phyloP scores from a whole-genome alignment of 257 asterid genomes.

The Solanum lycopersicoides region DNA sequence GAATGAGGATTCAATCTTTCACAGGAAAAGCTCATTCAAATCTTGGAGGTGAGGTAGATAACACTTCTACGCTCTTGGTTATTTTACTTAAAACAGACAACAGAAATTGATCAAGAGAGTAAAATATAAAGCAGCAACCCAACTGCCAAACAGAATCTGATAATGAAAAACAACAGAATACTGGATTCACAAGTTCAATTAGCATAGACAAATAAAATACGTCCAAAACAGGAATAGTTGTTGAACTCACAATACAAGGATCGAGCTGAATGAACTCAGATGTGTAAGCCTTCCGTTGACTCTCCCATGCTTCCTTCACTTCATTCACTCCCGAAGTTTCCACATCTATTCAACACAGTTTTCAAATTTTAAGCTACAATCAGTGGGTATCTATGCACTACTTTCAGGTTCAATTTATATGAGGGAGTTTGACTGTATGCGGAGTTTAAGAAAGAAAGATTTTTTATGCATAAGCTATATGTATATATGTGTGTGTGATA shows the following conservation, averaged over 20 bases:
- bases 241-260: slow-evolving; percentile 71
- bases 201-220: background rate
- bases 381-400: background rate
- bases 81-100: background rate
- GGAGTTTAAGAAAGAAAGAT: background rate
- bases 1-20: background rate
- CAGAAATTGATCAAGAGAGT: background rate
- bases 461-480: background rate
- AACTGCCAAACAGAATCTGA: background rate
- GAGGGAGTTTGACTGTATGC: background rate
- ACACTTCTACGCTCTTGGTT: background rate
- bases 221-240: background rate
- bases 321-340: slow-evolving; percentile 63
- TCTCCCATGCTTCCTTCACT: slow-evolving; percentile 88
- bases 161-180: background rate
- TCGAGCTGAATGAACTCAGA: slow-evolving; percentile 79
- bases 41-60: background rate
- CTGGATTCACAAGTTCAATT: background rate
- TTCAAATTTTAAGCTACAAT: background rate
- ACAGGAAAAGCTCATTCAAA: background rate
- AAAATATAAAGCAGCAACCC: background rate
- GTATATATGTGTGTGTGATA: background rate
- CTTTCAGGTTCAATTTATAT: background rate
- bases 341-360: slow-evolving; percentile 38
- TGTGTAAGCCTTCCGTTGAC: slow-evolving; percentile 82